These are phyloP conservation scores for Blastocystis sp. DNA, from an alignment of 352 stramenopile species.

Conservation along the genomic window DNA sequence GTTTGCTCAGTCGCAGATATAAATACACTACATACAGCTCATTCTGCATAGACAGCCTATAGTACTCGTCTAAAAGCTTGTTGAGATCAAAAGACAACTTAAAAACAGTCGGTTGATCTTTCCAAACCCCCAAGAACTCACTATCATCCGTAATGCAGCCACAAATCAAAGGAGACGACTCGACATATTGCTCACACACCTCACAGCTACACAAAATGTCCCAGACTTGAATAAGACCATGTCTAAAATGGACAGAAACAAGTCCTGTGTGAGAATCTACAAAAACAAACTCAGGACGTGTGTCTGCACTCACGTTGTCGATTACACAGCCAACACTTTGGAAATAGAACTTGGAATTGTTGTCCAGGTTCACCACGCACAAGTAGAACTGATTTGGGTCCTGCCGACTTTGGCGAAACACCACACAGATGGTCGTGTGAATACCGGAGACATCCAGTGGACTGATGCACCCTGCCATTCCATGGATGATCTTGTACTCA, in stretches of 20 bases:
- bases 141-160: background rate
- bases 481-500: background rate
- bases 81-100: background rate
- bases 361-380: background rate
- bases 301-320: background rate
- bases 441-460: background rate
- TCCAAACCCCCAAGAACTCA: background rate
- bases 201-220: slow-evolving; percentile 1
- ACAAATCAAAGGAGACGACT: background rate
- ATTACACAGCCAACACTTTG: background rate
- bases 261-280: background rate
- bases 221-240: slow-evolving; percentile 21
- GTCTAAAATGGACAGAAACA: background rate
- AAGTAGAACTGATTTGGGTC: background rate
- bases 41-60: background rate
- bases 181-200: background rate
- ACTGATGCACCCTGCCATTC: slow-evolving; percentile 14
- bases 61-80: background rate
- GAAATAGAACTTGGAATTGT: background rate
- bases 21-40: background rate
- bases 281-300: background rate
- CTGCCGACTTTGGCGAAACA: background rate
- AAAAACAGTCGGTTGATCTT: background rate
- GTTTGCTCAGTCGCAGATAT: background rate
- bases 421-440: background rate